These are phyloP conservation scores for Corylus heterophylla DNA, from an alignment of 306 rosid species.

Conservation along the genomic window DNA sequence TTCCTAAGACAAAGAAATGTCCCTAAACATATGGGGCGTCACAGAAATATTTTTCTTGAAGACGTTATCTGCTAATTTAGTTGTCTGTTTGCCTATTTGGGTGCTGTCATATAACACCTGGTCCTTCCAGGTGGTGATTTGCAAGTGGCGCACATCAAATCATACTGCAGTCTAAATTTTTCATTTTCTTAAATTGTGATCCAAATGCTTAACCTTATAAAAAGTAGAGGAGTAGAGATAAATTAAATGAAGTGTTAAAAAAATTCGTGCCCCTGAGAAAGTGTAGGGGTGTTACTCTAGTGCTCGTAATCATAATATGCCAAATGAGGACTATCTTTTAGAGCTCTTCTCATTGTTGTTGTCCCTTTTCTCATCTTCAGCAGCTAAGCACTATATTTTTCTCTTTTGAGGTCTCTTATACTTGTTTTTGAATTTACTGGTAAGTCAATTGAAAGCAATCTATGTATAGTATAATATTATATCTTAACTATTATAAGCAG, in stretches of 20 bases:
- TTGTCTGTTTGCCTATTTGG: neutral
- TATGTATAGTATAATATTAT: neutral
- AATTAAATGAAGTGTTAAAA: neutral
- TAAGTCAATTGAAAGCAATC: neutral
- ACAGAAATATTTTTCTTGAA: neutral
- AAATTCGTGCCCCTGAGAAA: neutral
- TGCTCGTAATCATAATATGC: neutral
- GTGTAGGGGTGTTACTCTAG: neutral
- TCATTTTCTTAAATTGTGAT: neutral
- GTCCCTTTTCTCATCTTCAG: neutral
- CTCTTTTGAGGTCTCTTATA: neutral
- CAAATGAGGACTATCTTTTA: neutral
- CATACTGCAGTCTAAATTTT: neutral
- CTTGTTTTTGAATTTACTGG: neutral
- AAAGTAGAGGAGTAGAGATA: neutral
- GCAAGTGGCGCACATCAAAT: neutral
- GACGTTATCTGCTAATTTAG: neutral
- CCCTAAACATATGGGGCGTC: neutral
- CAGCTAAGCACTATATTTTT: neutral
- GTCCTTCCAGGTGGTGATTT: neutral
- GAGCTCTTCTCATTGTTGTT: neutral
- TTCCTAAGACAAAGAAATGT: neutral
- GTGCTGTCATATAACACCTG: neutral
- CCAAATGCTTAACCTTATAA: neutral
- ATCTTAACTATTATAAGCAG: neutral